phyloP scores from a whole-genome alignment of 257 asterid genomes.

The Craterostigma plantagineum region DNA sequence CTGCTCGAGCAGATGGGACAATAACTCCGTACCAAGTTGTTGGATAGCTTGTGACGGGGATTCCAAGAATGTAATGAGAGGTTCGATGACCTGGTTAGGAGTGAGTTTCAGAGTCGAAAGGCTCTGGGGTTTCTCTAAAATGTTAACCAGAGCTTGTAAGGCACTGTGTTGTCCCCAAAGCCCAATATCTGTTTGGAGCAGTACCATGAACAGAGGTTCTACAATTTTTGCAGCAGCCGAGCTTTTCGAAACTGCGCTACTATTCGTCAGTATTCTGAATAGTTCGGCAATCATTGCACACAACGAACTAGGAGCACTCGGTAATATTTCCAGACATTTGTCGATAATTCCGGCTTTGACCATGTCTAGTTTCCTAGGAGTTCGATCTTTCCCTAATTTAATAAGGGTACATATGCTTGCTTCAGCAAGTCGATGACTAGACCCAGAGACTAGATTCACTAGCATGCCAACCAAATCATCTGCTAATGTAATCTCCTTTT shows the following conservation, averaged over 20 bases:
- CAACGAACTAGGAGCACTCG: slow-evolving; percentile 47
- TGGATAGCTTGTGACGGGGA: slow-evolving; percentile 81
- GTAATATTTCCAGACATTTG: slow-evolving; percentile 58
- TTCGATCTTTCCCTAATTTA: slow-evolving; percentile 73
- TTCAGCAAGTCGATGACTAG: slow-evolving; percentile 53
- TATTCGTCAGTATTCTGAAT: slow-evolving; percentile 78
- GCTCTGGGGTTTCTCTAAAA: slow-evolving; percentile 77
- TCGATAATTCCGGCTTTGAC: slow-evolving; percentile 68
- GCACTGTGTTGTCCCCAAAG: slow-evolving; percentile 88
- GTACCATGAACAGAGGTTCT: slow-evolving; percentile 63
- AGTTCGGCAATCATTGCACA: slow-evolving; percentile 73
- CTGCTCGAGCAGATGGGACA: slow-evolving; percentile 67
- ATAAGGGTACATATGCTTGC: slow-evolving; percentile 68
- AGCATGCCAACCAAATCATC: slow-evolving; percentile 52
- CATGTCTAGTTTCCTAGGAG: slow-evolving; percentile 84
- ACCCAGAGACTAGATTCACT: slow-evolving; percentile 50
- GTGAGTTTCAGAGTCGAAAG: slow-evolving; percentile 44
- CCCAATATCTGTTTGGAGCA: slow-evolving; percentile 52
- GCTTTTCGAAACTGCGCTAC: slow-evolving; percentile 61
- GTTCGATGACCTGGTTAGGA: slow-evolving; percentile 70
- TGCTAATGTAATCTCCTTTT: slow-evolving; percentile 34
- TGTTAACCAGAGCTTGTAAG: slow-evolving; percentile 73
- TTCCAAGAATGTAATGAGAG: slow-evolving; percentile 49
- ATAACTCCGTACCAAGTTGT: slow-evolving; percentile 69
- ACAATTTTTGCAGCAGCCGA: slow-evolving; percentile 44